These are phyloP conservation scores for Ascochyta clinopodiicola DNA, from an alignment of 2,329 filamentous ascomycete species.

Conservation along the genomic window DNA sequence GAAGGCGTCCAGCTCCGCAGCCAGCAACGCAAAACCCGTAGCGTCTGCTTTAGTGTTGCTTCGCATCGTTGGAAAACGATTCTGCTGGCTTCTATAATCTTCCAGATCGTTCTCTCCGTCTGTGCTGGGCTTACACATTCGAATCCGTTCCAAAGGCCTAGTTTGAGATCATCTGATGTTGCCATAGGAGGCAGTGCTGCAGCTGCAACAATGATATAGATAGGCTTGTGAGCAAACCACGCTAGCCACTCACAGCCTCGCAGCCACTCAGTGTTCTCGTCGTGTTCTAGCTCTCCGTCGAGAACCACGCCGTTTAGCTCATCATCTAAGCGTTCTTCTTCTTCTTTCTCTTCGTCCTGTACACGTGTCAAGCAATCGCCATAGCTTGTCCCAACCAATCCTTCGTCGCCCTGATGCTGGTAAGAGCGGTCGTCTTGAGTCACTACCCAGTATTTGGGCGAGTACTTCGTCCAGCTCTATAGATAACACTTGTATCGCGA, in stretches of 20 bases:
- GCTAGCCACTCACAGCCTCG: constrained; percentile 11
- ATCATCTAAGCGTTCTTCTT: no score
- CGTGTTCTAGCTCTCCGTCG: constrained; percentile 15
- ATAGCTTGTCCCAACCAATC: no score
- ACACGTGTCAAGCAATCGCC: no score
- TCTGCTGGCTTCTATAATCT: constrained; percentile 16
- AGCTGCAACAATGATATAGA: constrained; percentile 13
- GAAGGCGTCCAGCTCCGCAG: constrained; percentile 16
- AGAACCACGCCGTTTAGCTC: no score
- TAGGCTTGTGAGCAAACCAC: constrained; percentile 16
- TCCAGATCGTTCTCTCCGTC: constrained; percentile 14
- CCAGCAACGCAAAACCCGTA: constrained; percentile 12
- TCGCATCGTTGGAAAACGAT: constrained; percentile 12
- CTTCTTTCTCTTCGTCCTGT: no score
- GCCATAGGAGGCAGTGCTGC: neutral
- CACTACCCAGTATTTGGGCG: no score
- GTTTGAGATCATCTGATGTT: constrained; percentile 4
- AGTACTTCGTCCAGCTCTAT: no score
- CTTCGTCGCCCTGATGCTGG: no score
- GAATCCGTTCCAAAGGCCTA: constrained; percentile 10
- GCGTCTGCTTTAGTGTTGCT: constrained; percentile 10
- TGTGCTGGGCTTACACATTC: constrained; percentile 4
- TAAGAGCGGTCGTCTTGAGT: no score
- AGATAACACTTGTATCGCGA: no score
- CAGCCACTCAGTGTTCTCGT: constrained; percentile 18